phyloP scores from a whole-genome alignment of 1,284 basidiomycete species.

The Bjerkandera adusta region DNA sequence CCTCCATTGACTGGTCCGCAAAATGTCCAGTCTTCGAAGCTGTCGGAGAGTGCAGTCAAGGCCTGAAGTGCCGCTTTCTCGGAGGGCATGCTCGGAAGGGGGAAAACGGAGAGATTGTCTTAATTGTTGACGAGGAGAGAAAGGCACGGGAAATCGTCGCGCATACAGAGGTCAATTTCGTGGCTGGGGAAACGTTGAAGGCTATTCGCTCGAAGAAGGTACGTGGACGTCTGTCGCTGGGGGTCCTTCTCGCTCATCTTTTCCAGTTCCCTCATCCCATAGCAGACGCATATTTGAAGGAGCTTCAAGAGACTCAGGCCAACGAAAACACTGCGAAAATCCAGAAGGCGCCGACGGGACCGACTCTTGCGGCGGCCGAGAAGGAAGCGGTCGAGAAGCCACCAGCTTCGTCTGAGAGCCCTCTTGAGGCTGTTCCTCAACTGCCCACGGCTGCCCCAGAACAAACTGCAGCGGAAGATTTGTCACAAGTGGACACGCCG shows the following conservation, averaged over 20 bases:
- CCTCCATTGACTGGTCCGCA: constrained; percentile 48
- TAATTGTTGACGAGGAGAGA: constrained; percentile 57
- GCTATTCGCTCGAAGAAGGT: constrained; percentile 69
- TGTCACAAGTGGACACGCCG: constrained; percentile 47
- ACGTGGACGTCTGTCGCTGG: constrained; percentile 17
- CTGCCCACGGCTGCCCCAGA: constrained; percentile 23
- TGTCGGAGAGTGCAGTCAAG: constrained; percentile 81
- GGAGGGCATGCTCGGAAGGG: constrained; percentile 63
- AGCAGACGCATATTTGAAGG: constrained; percentile 65
- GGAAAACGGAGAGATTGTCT: constrained; percentile 39
- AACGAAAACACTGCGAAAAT: constrained; percentile 33
- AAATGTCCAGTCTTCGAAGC: constrained; percentile 75
- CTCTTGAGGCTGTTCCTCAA: too few relatives aligned
- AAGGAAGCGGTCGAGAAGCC: constrained; percentile 3
- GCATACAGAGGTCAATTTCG: constrained; percentile 75
- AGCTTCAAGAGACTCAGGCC: constrained; percentile 45
- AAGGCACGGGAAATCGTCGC: constrained; percentile 48
- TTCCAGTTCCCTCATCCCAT: constrained; percentile 66
- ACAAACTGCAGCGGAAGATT: constrained; percentile 22
- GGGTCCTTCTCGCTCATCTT: constrained; percentile 1
- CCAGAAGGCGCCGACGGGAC: constrained; percentile 16
- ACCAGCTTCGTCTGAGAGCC: neutral
- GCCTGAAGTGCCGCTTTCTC: constrained; percentile 90
- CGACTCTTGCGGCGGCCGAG: constrained; percentile 18
- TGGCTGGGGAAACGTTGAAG: constrained; percentile 55